A percentile compares a stretch with the other conserved stretches of the same genome.
Evolutionary conservation across 2,329 filamentous ascomycete genomes (phyloP).

Genomic region (Epicoccum nigrum): DNA sequence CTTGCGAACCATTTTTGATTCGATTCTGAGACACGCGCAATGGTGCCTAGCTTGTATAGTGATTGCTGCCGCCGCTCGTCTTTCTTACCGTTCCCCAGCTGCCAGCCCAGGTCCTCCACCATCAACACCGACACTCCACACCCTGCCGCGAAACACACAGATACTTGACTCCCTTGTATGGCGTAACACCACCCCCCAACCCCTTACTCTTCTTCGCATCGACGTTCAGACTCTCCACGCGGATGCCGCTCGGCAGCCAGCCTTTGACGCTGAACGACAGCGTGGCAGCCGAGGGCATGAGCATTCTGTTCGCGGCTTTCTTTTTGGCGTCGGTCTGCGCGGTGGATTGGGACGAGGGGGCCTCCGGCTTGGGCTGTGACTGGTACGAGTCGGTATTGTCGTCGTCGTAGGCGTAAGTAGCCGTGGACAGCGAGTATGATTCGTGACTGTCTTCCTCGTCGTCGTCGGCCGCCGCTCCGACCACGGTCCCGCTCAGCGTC

Average conservation of each 20-base stretch:
- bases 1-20: too few species aligned
- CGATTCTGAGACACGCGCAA: too few species aligned
- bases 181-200: conserved; percentile 84
- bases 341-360: too few species aligned
- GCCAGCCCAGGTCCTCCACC: too few species aligned
- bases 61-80: too few species aligned
- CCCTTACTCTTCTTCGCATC: conserved; percentile 82
- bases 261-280: conserved; percentile 63
- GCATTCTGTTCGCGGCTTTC: conserved; percentile 61
- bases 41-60: too few species aligned
- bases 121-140: too few species aligned
- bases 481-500: conserved; percentile 78
- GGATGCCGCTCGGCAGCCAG: conserved; percentile 69
- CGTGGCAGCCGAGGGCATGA: conserved; percentile 57
- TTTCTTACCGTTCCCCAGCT: too few species aligned
- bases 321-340: conserved; percentile 55
- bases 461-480: conserved; percentile 63
- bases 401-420: conserved; percentile 43
- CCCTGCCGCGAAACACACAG: conserved; percentile 72
- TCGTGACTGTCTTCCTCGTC: conserved; percentile 42
- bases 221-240: conserved; percentile 66
- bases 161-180: conserved; percentile 98
- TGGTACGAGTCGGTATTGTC: conserved; percentile 26
- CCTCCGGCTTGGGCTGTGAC: neutral
- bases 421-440: conserved; percentile 34